These are phyloP conservation scores for Truncatella angustata DNA, from an alignment of 2,329 filamentous ascomycete genomes.

Conservation along the genomic window DNA sequence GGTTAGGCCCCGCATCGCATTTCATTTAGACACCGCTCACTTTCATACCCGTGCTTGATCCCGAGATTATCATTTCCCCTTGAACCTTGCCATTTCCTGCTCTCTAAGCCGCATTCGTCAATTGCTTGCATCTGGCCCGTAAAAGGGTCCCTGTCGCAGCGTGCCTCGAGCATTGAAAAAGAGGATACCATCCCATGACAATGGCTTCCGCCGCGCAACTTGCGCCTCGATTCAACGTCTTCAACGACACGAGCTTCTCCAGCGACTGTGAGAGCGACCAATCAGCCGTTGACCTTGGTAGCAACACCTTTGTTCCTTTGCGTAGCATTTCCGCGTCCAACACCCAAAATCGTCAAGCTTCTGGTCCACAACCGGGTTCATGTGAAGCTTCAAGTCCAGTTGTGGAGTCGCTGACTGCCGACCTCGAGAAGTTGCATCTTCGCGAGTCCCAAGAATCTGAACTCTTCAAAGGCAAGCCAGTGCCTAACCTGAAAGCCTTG, in stretches of 20 bases:
- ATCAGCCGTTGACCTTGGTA: conserved; percentile 9
- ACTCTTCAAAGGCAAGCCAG: conserved; percentile 12
- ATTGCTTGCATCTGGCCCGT: conserved; percentile 8
- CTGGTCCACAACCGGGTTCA: too few species aligned
- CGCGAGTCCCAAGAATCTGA: conserved; percentile 14
- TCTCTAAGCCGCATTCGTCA: conserved; percentile 19
- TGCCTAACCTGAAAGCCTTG: conserved; percentile 15
- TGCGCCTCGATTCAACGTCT: conserved; percentile 21
- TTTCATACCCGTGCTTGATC: conserved; percentile 16
- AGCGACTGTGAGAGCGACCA: conserved; percentile 18
- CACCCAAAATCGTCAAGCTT: conserved; percentile 26
- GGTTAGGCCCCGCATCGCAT: neutral
- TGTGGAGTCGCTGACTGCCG: conserved; percentile 30
- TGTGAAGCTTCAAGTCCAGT: conserved; percentile 13
- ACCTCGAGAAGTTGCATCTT: conserved; percentile 31
- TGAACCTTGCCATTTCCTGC: conserved; percentile 19
- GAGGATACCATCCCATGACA: conserved; percentile 17
- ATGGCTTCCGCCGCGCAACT: conserved; percentile 22
- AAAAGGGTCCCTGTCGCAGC: conserved; percentile 12
- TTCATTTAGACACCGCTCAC: conserved; percentile 14
- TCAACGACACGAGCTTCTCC: conserved; percentile 21
- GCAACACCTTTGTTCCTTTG: conserved; percentile 19
- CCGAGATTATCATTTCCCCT: conserved; percentile 18
- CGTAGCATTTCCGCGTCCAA: conserved; percentile 27
- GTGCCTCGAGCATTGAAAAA: conserved; percentile 16